phyloP scores from a whole-genome alignment of 257 asterid genomes.

The Gentiana macrophylla region DNA sequence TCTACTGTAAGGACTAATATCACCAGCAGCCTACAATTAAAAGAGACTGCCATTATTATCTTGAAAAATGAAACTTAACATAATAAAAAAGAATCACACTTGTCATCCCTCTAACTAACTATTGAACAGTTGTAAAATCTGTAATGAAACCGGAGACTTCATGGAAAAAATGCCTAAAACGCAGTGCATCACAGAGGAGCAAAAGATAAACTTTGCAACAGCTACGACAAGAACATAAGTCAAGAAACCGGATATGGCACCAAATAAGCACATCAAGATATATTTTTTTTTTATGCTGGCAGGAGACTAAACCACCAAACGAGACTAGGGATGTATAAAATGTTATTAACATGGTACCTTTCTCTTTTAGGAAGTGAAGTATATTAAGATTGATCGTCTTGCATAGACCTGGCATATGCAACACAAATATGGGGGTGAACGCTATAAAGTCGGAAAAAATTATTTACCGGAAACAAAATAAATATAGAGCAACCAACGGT shows the following conservation, averaged over 20 bases:
- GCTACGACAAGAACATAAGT: too few species aligned
- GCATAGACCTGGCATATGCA: conserved; percentile 3
- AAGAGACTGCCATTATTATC: conserved; percentile 2
- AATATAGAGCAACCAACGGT: conserved; percentile 91
- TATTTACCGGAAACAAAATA: conserved; percentile 72
- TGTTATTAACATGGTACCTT: background rate
- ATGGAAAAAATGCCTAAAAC: too few species aligned
- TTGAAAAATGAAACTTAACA: background rate
- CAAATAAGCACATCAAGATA: background rate
- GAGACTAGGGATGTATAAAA: background rate
- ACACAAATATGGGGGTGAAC: background rate
- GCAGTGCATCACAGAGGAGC: too few species aligned
- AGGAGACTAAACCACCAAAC: background rate
- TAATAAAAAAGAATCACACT: background rate
- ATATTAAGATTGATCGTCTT: background rate
- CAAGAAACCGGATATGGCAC: background rate
- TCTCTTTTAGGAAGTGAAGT: background rate
- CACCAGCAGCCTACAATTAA: conserved; percentile 63
- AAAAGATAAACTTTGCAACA: too few species aligned
- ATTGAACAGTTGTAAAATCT: background rate
- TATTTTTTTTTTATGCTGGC: background rate
- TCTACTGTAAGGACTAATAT: conserved; percentile 62
- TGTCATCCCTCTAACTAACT: background rate
- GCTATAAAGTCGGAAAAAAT: background rate
- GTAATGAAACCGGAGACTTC: background rate